phyloP scores from a whole-genome alignment of 2,329 filamentous ascomycete species.

The Nemania sp. region DNA sequence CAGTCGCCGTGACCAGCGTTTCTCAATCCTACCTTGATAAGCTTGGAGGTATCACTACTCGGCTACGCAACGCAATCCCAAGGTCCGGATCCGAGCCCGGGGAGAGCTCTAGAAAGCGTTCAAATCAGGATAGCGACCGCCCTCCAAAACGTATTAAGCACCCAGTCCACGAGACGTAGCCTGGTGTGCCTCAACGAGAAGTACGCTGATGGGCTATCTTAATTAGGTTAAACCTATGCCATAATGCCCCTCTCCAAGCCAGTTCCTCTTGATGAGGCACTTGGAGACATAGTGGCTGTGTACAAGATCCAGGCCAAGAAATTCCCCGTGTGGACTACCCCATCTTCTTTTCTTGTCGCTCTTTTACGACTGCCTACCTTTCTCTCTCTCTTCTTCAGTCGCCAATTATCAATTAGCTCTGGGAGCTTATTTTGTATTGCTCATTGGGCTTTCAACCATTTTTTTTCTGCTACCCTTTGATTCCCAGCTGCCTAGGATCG shows the following conservation, averaged over 20 bases:
- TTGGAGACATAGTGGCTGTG: slow-evolving; percentile 5
- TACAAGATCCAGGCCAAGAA: slow-evolving; percentile 20
- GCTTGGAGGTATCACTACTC: slow-evolving; percentile 48
- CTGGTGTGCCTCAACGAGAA: neutral
- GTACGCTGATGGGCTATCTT: slow-evolving; percentile 11
- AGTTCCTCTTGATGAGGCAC: slow-evolving; percentile 14
- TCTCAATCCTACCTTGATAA: slow-evolving; percentile 49
- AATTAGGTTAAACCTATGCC: slow-evolving; percentile 4
- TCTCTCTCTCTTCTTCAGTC: slow-evolving; percentile 15
- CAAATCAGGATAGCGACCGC: slow-evolving; percentile 41
- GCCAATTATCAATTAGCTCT: slow-evolving; percentile 18
- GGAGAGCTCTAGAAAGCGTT: slow-evolving; percentile 42
- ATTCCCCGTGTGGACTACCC: slow-evolving; percentile 31
- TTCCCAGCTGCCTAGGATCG: neutral
- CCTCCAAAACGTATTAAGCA: slow-evolving; percentile 46
- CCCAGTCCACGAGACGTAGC: neutral
- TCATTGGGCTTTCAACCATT: neutral
- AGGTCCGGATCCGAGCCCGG: slow-evolving; percentile 24
- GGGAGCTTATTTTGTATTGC: slow-evolving; percentile 18
- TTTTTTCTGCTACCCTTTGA: neutral
- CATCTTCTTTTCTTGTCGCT: slow-evolving; percentile 40
- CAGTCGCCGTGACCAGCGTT: slow-evolving; percentile 44
- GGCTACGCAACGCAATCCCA: slow-evolving; percentile 43
- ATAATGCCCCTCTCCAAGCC: slow-evolving; percentile 4
- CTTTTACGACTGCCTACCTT: slow-evolving; percentile 18